Evolutionary conservation across 805 yeast genomes (phyloP).

Genomic region (Teunomyces pallodes): DNA sequence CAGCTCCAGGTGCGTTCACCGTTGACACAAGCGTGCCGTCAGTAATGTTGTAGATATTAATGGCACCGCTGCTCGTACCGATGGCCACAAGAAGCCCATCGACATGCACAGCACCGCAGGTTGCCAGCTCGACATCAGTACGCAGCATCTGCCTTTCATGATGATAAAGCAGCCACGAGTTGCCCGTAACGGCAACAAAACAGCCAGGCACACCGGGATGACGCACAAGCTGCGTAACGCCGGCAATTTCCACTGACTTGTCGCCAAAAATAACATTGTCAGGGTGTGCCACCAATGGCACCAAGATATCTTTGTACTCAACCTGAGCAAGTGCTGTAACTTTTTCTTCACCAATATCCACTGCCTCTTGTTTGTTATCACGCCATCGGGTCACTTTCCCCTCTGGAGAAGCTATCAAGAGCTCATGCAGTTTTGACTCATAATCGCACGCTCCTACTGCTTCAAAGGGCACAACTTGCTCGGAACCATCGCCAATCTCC

Average conservation of each 20-base stretch:
- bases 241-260: conserved; percentile 3
- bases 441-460: not conserved
- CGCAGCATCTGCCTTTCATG: not conserved
- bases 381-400: too few species aligned
- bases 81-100: conserved; percentile 48
- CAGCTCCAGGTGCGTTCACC: conserved; percentile 13
- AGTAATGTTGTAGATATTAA: conserved; percentile 40
- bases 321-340: conserved; percentile 4
- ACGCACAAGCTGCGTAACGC: conserved; percentile 16
- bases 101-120: conserved; percentile 38
- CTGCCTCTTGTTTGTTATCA: too few species aligned
- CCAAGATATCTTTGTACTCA: conserved; percentile 8
- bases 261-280: conserved; percentile 15
- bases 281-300: conserved; percentile 20
- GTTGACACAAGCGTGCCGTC: conserved; percentile 35
- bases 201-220: conserved; percentile 33
- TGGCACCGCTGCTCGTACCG: conserved; percentile 30
- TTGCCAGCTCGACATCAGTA: conserved; percentile 7
- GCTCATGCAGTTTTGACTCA: not conserved
- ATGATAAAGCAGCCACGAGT: conserved; percentile 21
- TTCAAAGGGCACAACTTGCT: not conserved
- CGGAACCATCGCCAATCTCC: not conserved
- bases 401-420: not conserved
- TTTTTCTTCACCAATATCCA: not conserved
- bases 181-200: conserved; percentile 24